A percentile compares a stretch with the other conserved stretches of the same genome.
These are phyloP conservation scores for Aspergillus sp. DNA, from an alignment of 2,329 filamentous ascomycete species.

Conservation along the genomic window DNA sequence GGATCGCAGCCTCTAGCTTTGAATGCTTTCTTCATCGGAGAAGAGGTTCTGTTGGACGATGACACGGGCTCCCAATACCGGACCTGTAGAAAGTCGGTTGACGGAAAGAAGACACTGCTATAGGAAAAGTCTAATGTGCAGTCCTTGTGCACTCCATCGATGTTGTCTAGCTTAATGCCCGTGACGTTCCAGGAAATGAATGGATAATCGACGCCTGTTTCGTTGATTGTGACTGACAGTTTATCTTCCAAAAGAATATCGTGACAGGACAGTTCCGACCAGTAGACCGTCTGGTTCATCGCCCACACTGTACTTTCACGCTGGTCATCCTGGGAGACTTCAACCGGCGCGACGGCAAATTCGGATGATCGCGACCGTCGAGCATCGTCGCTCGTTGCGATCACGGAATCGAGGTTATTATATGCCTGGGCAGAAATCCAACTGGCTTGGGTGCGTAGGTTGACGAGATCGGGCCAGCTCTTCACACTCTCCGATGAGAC, in stretches of 20 bases:
- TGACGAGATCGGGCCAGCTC: constrained; percentile 24
- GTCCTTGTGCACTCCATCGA: constrained; percentile 6
- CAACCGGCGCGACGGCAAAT: constrained; percentile 28
- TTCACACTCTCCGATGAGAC: constrained; percentile 16
- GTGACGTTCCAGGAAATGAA: constrained; percentile 23
- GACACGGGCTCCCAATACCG: constrained; percentile 29
- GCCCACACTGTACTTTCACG: constrained; percentile 24
- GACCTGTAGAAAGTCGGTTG: constrained; percentile 26
- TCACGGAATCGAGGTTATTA: constrained; percentile 16
- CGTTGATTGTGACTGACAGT: constrained; percentile 18
- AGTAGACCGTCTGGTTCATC: constrained; percentile 29
- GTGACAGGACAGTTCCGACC: constrained; percentile 21
- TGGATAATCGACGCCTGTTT: constrained; percentile 9
- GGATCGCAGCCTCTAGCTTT: constrained; percentile 20
- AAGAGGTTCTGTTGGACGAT: constrained; percentile 8
- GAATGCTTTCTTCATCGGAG: constrained; percentile 16
- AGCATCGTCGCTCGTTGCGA: constrained; percentile 12
- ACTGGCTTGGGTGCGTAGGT: constrained; percentile 21
- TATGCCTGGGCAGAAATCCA: constrained; percentile 27
- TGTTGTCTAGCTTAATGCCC: constrained; percentile 16
- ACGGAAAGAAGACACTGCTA: constrained; percentile 21
- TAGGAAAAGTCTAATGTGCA: constrained; percentile 27
- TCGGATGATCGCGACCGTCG: constrained; percentile 20
- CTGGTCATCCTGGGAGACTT: constrained; percentile 19
- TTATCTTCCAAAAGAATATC: constrained; percentile 13